Base-by-base conservation (phyloP, 2,329 filamentous ascomycete species). In the Verticillium nonalfalfae region DNA sequence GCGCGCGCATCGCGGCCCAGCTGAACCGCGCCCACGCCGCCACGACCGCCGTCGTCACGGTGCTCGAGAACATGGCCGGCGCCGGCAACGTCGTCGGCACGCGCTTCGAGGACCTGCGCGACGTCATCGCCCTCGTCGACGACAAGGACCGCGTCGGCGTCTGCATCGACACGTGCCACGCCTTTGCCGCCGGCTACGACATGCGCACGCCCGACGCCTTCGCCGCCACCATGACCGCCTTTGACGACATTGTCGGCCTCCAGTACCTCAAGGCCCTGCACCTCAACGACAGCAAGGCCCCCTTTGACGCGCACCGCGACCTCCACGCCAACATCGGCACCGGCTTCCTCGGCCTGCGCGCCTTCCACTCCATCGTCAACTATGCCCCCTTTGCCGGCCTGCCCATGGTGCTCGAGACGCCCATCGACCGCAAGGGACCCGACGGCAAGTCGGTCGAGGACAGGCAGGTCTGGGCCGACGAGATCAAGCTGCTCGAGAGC, bases 291-390 rank as follows among this genome's bases (percentile, higher is more conserved):
- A 96, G 90, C 77, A 99, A 98, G 76, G 92, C 93, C 0, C 94
- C 95, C 0, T 80, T 96, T 35, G 81, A 76, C 52, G 95, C 91
- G 39, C 85, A 92, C 66, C 86, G 93, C 50, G 95, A 99, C 72
- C 78, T 98, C 2, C 95, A 99, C 75, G 93, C 94, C 66, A 98
- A 97, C 72, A 98, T 99, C 65, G 95, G 95, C 33, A 96, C 93
- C 0, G 95, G 95, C 1, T 99, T 96, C 71, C 82, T 99, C 0
- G 95, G 95, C 0, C 82, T 99, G 15, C 85, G 90, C 26, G 90
- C 93, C 2, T 99, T 99, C 74, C 91, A 97, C 76, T 91, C 88
- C 71, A 78, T 99, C 63, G 89, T 98, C 81, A 98, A 98, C 73
- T 87, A 92, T 69, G 79, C 82, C 33, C 80, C 85, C 1, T 90